Evolutionary conservation across 129 eudicot species (phyloP).

Genomic region (Escallonia herrerae): DNA sequence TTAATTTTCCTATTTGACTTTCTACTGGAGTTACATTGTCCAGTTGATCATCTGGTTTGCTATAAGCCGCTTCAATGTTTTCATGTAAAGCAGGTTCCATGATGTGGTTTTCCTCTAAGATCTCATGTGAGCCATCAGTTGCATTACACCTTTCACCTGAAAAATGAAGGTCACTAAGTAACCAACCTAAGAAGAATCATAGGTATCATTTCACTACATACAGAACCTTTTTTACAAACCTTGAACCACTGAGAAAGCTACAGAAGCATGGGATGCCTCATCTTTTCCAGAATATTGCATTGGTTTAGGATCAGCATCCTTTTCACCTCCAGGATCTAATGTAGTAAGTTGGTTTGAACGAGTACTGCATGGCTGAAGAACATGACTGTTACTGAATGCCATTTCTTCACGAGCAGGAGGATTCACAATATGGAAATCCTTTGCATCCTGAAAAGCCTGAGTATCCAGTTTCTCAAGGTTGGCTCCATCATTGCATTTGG

Average conservation of each 20-base stretch:
- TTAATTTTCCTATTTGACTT: constrained; percentile 23
- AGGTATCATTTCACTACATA: background rate
- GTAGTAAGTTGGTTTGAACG: constrained; percentile 19
- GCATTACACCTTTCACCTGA: constrained; percentile 29
- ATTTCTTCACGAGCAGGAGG: constrained; percentile 11
- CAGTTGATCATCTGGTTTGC: constrained; percentile 22
- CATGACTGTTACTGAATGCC: constrained; percentile 19
- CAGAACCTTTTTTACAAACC: constrained; percentile 32
- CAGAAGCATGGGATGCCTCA: constrained; percentile 15
- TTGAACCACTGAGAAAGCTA: constrained; percentile 10
- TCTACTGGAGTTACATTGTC: constrained; percentile 18
- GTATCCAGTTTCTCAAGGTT: constrained; percentile 19
- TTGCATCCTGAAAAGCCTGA: constrained; percentile 14
- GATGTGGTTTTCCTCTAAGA: constrained; percentile 26
- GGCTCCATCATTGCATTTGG: constrained; percentile 13
- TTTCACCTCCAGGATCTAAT: constrained; percentile 15
- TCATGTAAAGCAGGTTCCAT: constrained; percentile 25
- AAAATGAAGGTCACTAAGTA: background rate
- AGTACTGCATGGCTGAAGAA: constrained; percentile 31
- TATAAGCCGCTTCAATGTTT: constrained; percentile 11
- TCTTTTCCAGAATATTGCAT: constrained; percentile 13
- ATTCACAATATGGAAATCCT: constrained; percentile 7
- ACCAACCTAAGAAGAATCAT: background rate
- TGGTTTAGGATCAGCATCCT: constrained; percentile 11
- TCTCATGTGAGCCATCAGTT: constrained; percentile 26